phyloP scores from a whole-genome alignment of 2,329 filamentous ascomycete genomes.

The Colletotrichum sp. region DNA sequence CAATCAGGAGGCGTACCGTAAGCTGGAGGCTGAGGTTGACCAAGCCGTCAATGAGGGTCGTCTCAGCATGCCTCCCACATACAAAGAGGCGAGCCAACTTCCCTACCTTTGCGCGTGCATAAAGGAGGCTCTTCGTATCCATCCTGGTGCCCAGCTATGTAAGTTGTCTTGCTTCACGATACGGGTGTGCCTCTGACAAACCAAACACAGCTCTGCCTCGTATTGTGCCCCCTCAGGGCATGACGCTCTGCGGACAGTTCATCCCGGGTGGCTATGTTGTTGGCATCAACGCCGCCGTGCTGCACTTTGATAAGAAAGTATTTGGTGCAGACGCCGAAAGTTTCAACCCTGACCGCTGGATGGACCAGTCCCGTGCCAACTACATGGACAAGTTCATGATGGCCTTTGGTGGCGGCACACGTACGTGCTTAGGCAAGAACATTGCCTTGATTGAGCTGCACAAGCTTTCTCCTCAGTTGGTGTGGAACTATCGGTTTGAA shows the following conservation, averaged over 20 bases:
- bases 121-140: slow-evolving; percentile 52
- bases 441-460: not conserved
- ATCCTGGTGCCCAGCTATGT: slow-evolving; percentile 36
- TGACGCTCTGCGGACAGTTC: not conserved
- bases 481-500: not conserved
- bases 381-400: not conserved
- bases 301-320: not conserved
- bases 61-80: slow-evolving; percentile 7
- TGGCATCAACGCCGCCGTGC: not conserved
- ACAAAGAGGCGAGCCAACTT: slow-evolving; percentile 16
- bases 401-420: not conserved
- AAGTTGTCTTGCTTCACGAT: not conserved
- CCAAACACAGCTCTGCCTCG: not conserved
- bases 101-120: slow-evolving; percentile 49
- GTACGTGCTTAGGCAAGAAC: not conserved
- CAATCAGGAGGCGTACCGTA: slow-evolving; percentile 29
- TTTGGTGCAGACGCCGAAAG: not conserved
- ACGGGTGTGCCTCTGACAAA: not conserved
- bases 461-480: not conserved
- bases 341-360: not conserved
- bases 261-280: not conserved
- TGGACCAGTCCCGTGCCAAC: not conserved
- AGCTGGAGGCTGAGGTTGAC: slow-evolving; percentile 35
- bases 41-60: not conserved
- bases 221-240: not conserved